Evolutionary conservation across 83 land plant species (phyloP), one percentile per base, ranked within the genome.

Genomic region (Picea abies): DNA sequence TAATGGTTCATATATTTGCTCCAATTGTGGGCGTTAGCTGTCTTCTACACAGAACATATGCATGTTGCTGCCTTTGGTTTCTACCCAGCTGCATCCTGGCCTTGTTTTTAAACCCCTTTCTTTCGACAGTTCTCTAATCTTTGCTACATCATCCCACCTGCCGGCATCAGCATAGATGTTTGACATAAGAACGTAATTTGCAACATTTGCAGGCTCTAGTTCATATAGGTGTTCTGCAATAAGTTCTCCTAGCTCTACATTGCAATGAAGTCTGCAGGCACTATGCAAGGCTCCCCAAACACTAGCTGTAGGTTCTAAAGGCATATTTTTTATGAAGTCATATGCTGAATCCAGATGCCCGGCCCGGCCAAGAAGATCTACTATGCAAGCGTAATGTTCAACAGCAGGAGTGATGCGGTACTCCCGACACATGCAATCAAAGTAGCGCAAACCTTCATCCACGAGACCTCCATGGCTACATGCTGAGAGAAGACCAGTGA

Each of bases 391-490:
- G 10, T 49, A 76, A 25, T 76, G 79, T 47, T 76, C 79, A 41
- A 22, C 22, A 12, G 19, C 44, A 20, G 79, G 79, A 22, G 60
- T 12, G 60, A 76, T 76, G 79, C 60, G 11, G 44, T 52, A 76
- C 39, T 76, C 58, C 14, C 44, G 41, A 76, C 39, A 17, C 79
- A 76, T 76, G 29, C 56, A 47, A 47, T 44, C 23, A 47, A 76
- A 76, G 15, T 4, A 39, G 49, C n/a, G 7, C 56, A 41, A 52
- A 7, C 79, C 79, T 20, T 49, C 23, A 76, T 76, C 60, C 23
- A 76, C 60, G 3, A 76, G 60, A 4, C 60, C 79, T 47, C 52
- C 87, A 85, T 88, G 91, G 32, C 87, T 61, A 35, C 80, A 66
- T 22, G 69, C 69, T 22, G 69, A 66, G 12, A 66, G 69, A 22